Percentiles rank a stretch among this genome's conserved stretches.
Evolutionary conservation across 352 stramenopile species (phyloP).

Genomic region (Phytophthora fragariae): DNA sequence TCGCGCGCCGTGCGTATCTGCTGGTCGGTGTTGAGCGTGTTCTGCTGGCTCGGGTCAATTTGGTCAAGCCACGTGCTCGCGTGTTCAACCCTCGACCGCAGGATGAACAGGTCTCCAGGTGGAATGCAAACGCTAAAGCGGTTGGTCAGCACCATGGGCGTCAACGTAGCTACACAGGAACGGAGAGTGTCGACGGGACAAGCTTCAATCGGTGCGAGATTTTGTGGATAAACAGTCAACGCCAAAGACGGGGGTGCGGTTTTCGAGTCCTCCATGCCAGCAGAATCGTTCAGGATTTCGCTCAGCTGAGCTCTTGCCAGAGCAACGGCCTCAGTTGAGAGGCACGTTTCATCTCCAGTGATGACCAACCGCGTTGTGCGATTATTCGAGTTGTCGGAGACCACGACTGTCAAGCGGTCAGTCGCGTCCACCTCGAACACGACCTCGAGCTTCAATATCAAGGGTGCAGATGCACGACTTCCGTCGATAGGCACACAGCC

Average conservation of each 20-base stretch:
- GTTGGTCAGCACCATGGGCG: slow-evolving; percentile 29
- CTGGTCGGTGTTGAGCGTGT: background rate
- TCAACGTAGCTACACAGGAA: slow-evolving; percentile 17
- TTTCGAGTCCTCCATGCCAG: background rate
- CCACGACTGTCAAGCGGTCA: slow-evolving; percentile 30
- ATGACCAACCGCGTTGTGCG: slow-evolving; percentile 26
- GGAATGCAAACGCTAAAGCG: slow-evolving; percentile 29
- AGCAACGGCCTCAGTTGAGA: slow-evolving; percentile 33
- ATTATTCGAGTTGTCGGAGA: slow-evolving; percentile 36
- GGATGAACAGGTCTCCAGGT: slow-evolving; percentile 30
- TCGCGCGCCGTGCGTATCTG: slow-evolving; percentile 10
- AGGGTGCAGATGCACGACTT: slow-evolving; percentile 26
- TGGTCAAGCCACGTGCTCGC: slow-evolving; percentile 32
- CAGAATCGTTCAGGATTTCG: background rate
- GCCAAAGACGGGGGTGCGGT: background rate
- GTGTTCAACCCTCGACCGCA: slow-evolving; percentile 24
- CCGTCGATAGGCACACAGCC: slow-evolving; percentile 37
- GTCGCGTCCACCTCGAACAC: slow-evolving; percentile 36
- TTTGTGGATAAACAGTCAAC: background rate
- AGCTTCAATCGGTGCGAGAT: background rate
- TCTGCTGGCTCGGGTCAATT: slow-evolving; percentile 15
- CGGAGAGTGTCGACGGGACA: slow-evolving; percentile 23
- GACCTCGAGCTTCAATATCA: slow-evolving; percentile 49
- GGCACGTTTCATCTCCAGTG: slow-evolving; percentile 37
- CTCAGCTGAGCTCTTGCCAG: slow-evolving; percentile 30